phyloP scores from a whole-genome alignment of 345 rosid genomes.

The Clausena lansium region DNA sequence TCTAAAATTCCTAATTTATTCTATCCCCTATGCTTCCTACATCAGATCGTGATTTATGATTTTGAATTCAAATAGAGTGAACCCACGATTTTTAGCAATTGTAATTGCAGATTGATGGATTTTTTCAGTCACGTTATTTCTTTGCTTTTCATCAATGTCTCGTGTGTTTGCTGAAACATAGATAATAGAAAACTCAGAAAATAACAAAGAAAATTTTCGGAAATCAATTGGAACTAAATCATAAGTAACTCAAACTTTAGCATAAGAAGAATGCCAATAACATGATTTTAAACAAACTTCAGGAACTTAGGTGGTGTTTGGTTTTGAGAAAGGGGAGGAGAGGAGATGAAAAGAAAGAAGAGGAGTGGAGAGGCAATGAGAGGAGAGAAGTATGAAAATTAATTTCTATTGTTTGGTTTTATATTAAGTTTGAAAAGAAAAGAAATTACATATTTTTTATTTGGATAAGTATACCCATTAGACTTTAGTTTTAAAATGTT shows the following conservation, averaged over 20 bases:
- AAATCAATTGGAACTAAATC: background rate
- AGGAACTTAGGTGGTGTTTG: too few species aligned
- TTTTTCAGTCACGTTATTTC: slow-evolving; percentile 77
- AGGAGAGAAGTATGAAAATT: too few species aligned
- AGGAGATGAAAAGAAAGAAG: too few species aligned
- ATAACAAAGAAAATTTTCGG: background rate
- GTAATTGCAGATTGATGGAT: slow-evolving; percentile 60
- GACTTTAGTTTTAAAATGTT: too few species aligned
- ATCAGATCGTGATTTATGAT: slow-evolving; percentile 94
- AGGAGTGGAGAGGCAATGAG: too few species aligned
- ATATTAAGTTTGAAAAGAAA: too few species aligned
- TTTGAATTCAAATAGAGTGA: slow-evolving; percentile 67
- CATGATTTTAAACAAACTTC: background rate
- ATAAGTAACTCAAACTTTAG: background rate
- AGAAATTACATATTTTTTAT: too few species aligned
- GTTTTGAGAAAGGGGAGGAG: too few species aligned
- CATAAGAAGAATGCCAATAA: background rate
- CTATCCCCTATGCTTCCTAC: too few species aligned
- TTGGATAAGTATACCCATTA: too few species aligned
- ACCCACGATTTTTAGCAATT: slow-evolving; percentile 66
- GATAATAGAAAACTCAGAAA: background rate
- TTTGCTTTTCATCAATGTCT: slow-evolving; percentile 76
- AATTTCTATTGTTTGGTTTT: too few species aligned
- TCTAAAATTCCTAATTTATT: too few species aligned
- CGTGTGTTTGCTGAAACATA: slow-evolving; percentile 56